Percentiles rank a stretch among this genome's conserved stretches.
Evolutionary conservation across 257 asterid genomes (phyloP).

Genomic region (Plantago major): DNA sequence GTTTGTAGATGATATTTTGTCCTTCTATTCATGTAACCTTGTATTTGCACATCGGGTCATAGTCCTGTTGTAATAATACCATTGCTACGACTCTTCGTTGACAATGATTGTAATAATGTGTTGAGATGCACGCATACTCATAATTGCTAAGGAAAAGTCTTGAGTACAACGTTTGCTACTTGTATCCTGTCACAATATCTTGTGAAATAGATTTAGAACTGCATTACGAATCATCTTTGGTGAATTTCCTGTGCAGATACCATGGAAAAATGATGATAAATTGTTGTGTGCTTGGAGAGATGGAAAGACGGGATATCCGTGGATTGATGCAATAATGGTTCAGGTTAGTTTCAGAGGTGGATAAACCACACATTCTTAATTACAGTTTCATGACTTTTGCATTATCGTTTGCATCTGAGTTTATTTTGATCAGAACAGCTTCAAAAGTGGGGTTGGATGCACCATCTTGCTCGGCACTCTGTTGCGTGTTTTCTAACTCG

Average conservation of each 20-base stretch:
- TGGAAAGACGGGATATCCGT: slow-evolving; percentile 88
- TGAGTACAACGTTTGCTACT: no score
- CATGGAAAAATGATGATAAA: slow-evolving; percentile 78
- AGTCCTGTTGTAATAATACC: neutral
- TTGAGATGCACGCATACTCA: neutral
- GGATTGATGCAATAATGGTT: slow-evolving; percentile 96
- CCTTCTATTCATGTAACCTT: neutral
- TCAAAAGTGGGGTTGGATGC: slow-evolving; percentile 96
- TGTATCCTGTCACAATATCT: slow-evolving; percentile 7
- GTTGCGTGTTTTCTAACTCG: slow-evolving; percentile 97
- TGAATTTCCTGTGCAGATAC: slow-evolving; percentile 45
- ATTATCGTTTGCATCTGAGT: slow-evolving; percentile 7
- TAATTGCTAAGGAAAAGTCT: neutral
- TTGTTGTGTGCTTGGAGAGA: slow-evolving; percentile 92
- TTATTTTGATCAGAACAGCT: slow-evolving; percentile 42
- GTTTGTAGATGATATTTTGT: no score
- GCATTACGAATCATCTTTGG: neutral
- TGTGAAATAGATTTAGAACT: neutral
- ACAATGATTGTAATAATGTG: neutral
- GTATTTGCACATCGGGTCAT: neutral
- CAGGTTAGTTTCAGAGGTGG: slow-evolving; percentile 51
- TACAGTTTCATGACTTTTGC: slow-evolving; percentile 7
- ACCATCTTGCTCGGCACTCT: slow-evolving; percentile 95
- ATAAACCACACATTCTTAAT: slow-evolving; percentile 3
- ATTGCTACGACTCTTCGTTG: neutral